phyloP scores from a whole-genome alignment of 2,329 filamentous ascomycete species.

The Colletotrichum melonis region DNA sequence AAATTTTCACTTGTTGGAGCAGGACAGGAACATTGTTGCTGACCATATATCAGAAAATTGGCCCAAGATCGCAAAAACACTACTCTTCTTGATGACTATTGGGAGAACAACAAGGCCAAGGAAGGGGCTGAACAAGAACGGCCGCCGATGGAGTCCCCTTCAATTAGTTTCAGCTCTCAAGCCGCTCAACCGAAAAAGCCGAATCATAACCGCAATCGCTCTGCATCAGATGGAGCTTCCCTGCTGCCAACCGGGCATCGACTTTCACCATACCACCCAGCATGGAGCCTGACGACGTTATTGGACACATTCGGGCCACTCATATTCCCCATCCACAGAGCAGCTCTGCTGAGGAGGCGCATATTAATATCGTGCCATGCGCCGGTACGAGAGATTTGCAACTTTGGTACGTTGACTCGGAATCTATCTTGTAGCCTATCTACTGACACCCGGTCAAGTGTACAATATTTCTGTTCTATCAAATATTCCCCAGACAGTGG shows the following conservation, averaged over 20 bases:
- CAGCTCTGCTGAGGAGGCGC: slow-evolving; percentile 85
- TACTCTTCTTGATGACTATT: slow-evolving; percentile 80
- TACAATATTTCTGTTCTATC: slow-evolving; percentile 95
- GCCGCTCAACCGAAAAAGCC: slow-evolving; percentile 49
- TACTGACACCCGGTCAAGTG: slow-evolving; percentile 62
- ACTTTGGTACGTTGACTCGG: slow-evolving; percentile 75
- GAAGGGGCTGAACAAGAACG: slow-evolving; percentile 48
- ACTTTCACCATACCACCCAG: slow-evolving; percentile 84
- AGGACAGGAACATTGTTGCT: slow-evolving; percentile 40
- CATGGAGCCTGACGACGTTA: slow-evolving; percentile 81
- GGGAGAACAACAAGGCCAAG: slow-evolving; percentile 70
- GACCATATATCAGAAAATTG: slow-evolving; percentile 59
- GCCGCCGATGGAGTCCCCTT: slow-evolving; percentile 63
- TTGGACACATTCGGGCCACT: slow-evolving; percentile 89
- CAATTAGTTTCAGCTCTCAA: slow-evolving; percentile 55
- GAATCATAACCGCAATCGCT: slow-evolving; percentile 65
- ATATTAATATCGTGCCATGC: slow-evolving; percentile 89
- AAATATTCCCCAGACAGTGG: slow-evolving; percentile 82
- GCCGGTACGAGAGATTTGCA: slow-evolving; percentile 86
- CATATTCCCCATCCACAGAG: slow-evolving; percentile 90
- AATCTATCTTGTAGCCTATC: background rate
- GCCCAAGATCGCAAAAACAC: slow-evolving; percentile 74
- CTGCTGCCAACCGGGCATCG: slow-evolving; percentile 71
- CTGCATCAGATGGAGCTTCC: slow-evolving; percentile 70
- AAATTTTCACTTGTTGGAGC: slow-evolving; percentile 41